phyloP scores from a whole-genome alignment of 371 early-diverging fungal species.

The Rhizopus microsporus region DNA sequence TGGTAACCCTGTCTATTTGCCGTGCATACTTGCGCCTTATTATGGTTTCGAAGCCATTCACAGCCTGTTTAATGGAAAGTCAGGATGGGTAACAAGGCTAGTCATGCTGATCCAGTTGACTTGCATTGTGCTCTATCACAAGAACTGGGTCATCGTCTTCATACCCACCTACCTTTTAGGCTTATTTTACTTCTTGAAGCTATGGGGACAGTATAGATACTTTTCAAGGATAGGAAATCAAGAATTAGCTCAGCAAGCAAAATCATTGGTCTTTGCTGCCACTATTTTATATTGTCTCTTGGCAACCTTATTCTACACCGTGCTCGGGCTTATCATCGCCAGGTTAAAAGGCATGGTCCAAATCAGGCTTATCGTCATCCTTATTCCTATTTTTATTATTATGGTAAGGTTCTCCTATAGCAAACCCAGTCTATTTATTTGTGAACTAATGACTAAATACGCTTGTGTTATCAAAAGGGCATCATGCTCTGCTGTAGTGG shows the following conservation, averaged over 20 bases:
- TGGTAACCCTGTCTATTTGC: conserved; percentile 22
- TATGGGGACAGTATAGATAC: conserved; percentile 46
- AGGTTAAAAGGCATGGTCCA: conserved; percentile 56
- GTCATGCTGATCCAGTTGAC: conserved; percentile 22
- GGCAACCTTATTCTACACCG: conserved; percentile 63
- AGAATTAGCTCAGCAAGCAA: conserved; percentile 54
- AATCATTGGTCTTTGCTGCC: conserved; percentile 50
- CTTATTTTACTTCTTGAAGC: conserved; percentile 51
- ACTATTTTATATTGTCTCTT: conserved; percentile 52
- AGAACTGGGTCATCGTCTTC: conserved; percentile 70
- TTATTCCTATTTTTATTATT: conserved; percentile 82
- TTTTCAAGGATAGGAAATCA: conserved; percentile 48
- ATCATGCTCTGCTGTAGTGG: conserved; percentile 70
- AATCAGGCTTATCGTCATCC: conserved; percentile 61
- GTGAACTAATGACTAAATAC: background rate
- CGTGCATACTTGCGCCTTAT: conserved; percentile 53
- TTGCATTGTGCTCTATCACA: conserved; percentile 46
- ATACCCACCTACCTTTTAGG: conserved; percentile 74
- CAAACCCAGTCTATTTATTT: background rate
- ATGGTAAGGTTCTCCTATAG: conserved; percentile 30
- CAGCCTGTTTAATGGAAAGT: conserved; percentile 25
- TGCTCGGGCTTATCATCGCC: conserved; percentile 71
- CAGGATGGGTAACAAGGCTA: background rate
- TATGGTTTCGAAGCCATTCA: conserved; percentile 60
- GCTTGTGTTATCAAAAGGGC: conserved; percentile 28